Base-by-base conservation (phyloP, 768 basidiomycete genomes). In the Vararia minispora region DNA sequence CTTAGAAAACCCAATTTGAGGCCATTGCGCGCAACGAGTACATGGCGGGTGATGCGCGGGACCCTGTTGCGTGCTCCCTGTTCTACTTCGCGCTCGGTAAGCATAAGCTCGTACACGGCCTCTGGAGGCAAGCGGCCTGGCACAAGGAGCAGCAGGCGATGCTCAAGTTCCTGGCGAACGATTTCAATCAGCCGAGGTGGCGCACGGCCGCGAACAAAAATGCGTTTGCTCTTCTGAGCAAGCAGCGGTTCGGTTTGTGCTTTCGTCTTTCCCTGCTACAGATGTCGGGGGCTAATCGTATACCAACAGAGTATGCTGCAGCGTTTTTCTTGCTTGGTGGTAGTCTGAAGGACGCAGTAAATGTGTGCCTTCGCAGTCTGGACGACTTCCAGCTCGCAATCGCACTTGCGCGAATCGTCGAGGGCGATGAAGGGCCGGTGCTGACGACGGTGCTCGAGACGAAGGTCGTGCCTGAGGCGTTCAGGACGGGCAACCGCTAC, bases 81-180 rank as follows among this genome's bases (percentile, higher is more conserved):
- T 86, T 83, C 57, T 99, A 97, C 58, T 95, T 99, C 49, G 92
- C 95, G 2, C 62, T 99, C 10, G 85, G 89, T 11, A 98, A 97
- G 55, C 71, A 74, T 41, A 90, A 89, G 52, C 71, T 97, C 8
- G 90, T 99, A 0, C 85, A 90, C 45, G 89, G 91, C 5, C 67
- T 99, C 10, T 99, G 95, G 95, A 74, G 87, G 51, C 95, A 98
- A 54, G 88, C 91, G 1, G 75, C 76, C 2, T 91, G 90, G 74
- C 92, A 98, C 49, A 83, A 76, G 47, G 95, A 98, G 48, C 90
- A 95, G 50, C 51, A 66, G 5, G 52, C 77, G 37, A 98, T 89
- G 90, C 66, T 99, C 42, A 91, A 85, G 52, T 97, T 99, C 58
- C 58, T 99, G 7, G 66, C 74, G 24, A 95, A 99, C 52, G 82